Evolutionary conservation across 2,329 filamentous ascomycete species (phyloP).

Genomic region (Colletotrichum aenigma): DNA sequence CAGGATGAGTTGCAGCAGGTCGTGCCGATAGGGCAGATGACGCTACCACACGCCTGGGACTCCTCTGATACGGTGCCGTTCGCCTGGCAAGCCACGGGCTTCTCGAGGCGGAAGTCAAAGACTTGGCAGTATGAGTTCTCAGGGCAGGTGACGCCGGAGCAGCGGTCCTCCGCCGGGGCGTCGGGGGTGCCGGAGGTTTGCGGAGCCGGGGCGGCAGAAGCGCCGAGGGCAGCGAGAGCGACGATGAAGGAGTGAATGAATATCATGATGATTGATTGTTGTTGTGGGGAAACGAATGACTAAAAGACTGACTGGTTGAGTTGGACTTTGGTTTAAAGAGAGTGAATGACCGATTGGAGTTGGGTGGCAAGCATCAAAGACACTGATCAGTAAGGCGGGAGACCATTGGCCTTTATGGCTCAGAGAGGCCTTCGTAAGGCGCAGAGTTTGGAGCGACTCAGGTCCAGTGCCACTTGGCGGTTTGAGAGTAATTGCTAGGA

Average conservation of each 20-base stretch:
- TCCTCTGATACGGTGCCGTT: slow-evolving; percentile 1
- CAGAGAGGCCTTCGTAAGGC: not conserved
- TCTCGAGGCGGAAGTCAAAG: not conserved
- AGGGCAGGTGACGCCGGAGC: slow-evolving; percentile 6
- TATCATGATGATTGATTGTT: not conserved
- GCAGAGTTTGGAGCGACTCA: not conserved
- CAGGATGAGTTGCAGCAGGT: slow-evolving; percentile 24
- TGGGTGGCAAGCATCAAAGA: not conserved
- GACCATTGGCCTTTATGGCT: not conserved
- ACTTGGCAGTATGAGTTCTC: slow-evolving; percentile 8
- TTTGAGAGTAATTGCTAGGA: slow-evolving; percentile 2
- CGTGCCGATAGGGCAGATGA: slow-evolving; percentile 20
- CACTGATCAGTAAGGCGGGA: not conserved
- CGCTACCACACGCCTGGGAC: not conserved
- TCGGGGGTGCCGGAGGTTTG: not conserved
- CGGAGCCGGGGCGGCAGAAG: not conserved
- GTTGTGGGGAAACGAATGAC: not conserved
- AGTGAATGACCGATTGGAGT: not conserved
- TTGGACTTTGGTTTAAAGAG: not conserved
- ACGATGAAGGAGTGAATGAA: not conserved
- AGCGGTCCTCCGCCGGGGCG: not conserved
- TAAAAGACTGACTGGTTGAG: not conserved
- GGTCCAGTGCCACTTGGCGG: not conserved
- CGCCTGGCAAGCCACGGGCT: slow-evolving; percentile 4
- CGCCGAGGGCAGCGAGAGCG: not conserved